Base-by-base conservation (phyloP, 176 grass and related monocot species). In the Zoysia pacifica region DNA sequence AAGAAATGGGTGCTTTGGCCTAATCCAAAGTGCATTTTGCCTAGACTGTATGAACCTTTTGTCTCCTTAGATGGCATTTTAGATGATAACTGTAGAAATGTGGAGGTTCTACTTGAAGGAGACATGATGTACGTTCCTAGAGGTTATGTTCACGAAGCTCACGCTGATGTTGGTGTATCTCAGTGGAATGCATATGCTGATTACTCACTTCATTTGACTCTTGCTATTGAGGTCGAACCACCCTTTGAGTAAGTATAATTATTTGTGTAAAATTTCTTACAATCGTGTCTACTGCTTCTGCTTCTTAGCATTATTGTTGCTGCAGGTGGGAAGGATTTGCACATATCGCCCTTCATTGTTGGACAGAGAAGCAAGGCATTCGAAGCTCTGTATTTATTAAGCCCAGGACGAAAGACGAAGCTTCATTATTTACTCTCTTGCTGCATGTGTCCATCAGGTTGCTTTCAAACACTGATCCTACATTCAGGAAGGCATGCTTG, bases 321-420 rank as follows among this genome's bases (percentile, higher is more conserved):
- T 88, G 9, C 77, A 98, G 96, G 62, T 98, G 96, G 96, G 92
- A 93, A 87, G 96, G 96, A 65, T 94, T 98, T 47, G 14, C 74
- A 10, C 95, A 98, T 73, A 81, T 93, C 40, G 88, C 95, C 14
- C 85, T 98, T 44, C 86, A 94, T 76, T 93, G 79, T 53, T 95
- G 96, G 90, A 62, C 43, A 8, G 76, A 89, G 82, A 79, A 89
- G 78, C 77, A 79, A 39, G 82, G 79, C 45, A 59, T 86, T 86
- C 35, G 39, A 68, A 61, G 28, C 66, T 20, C 50, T 80, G 19
- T 6, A 11, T 52, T 64, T 28, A 1, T 50, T 15, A 9, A 15
- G 72, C 73, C 76, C 35, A 66, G 51, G 56, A 0, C 38, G 9
- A 70, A 81, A 69, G 77, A 45, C 5, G 56, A 35, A 76, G 77